Base-by-base conservation (phyloP, 352 stramenopile genomes). In the Phytopythium sindhum region DNA sequence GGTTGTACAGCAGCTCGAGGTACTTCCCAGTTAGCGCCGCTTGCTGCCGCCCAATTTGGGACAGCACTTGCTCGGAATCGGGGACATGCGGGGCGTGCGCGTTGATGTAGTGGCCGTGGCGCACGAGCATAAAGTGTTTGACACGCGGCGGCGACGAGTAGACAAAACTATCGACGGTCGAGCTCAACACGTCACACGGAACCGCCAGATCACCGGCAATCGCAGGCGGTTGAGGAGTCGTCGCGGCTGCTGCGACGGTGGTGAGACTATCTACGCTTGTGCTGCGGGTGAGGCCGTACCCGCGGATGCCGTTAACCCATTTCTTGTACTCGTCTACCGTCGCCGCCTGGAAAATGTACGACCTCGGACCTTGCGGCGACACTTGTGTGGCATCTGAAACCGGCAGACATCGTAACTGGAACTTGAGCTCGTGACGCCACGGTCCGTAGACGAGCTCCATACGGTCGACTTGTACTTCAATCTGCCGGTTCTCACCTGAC, bases 51-150 rank as follows among this genome's bases (percentile, higher is more conserved):
- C 86, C 86, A 73, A 95, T 89, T 54, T 92, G 81, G 12, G 86
- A 93, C 0, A 95, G 73, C 29, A 95, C 80, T 75, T 93, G 84
- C 52, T 92, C 63, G 24, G 73, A 69, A 33, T 93, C 86, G 1
- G 68, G 74, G 2, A 78, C 75, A 35, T 85, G 67, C 35, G 77
- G 84, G 35, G 75, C 68, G 54, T 93, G 79, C 1, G 86, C 86
- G 64, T 93, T 92, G 24, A 93, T 77, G 63, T 95, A 95, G 56
- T 95, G 86, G 14, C 86, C 86, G 56, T 95, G 86, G 33, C 86
- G 86, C 12, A 93, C 68, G 24, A 95, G 60, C 39, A 95, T 80
- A 33, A 95, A 75, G 65, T 94, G 83, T 23, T 86, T 86, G 35
- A 76, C 89, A 55, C 80, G 78, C 23, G 85, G 79, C 28, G 75